Evolutionary conservation across 1,284 basidiomycete species (phyloP), one percentile per base, ranked within the genome.

Genomic region (Tilletiopsis washingtonensis): DNA sequence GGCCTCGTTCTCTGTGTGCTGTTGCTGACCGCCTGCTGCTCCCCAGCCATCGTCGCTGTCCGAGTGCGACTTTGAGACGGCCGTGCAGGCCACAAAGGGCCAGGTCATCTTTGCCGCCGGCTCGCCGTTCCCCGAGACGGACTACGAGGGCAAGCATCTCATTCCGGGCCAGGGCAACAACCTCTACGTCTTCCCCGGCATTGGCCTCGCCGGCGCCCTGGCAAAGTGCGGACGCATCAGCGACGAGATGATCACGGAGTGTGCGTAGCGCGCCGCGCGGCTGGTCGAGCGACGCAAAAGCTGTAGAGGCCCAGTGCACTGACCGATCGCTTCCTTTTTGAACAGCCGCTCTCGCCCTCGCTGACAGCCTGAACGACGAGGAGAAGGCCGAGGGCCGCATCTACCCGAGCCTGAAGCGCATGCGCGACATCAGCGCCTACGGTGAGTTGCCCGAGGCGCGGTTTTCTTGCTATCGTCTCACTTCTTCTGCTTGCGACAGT

Each of bases 81-180:
- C 90, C 1, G 81, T 94, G 50, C 76, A 81, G 48, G 82, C 85
- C 76, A 84, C 75, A 39, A 85, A 74, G 1, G 69, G 69, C 15
- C 45, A 57, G 4, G 78, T 87, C 23, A 80, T 96, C 53, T 96
- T 93, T 71, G 91, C 91, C 1, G 85, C 84, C 32, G 91, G 91
- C 1, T 90, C 87, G 39, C 91, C 91, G 1, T 96, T 93, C 81
- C 81, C 83, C 5, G 78, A 80, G 52, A 77, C 82, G 51, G 71
- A 77, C 44, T 85, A 78, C 75, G 73, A 80, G 82, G 84, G 43
- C 77, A 77, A 55, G 79, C 68, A 53, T 29, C 77, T 85, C 61
- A 85, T 87, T 66, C 84, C 91, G 4, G 88, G 88, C 32, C 91
- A 94, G 75, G 90, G 84, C 32, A 91, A 91, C 74, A 91, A 91